Percentiles rank a stretch among this genome's conserved stretches.
Evolutionary conservation across 2,329 filamentous ascomycete species (phyloP).

Genomic region (Fusarium oligoseptatum): DNA sequence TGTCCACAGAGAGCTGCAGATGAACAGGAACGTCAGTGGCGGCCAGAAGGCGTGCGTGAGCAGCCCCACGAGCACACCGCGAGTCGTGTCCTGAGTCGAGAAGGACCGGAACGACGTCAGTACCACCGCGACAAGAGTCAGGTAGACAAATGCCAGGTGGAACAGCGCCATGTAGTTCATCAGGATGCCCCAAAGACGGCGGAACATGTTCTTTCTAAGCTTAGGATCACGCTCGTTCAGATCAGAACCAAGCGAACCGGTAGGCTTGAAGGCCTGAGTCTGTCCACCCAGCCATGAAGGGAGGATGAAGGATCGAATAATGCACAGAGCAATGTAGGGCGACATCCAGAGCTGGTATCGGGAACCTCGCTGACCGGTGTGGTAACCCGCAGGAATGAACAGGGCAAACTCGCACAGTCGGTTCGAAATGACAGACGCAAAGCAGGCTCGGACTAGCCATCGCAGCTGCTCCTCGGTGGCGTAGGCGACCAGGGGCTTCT

Average conservation of each 20-base stretch:
- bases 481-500: slow-evolving; percentile 70
- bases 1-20: slow-evolving; percentile 68
- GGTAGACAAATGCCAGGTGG: slow-evolving; percentile 67
- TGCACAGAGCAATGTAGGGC: slow-evolving; percentile 70
- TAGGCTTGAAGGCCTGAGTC: slow-evolving; percentile 70
- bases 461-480: slow-evolving; percentile 65
- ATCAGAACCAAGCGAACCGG: slow-evolving; percentile 67
- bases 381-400: slow-evolving; percentile 71
- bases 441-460: slow-evolving; percentile 70
- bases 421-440: slow-evolving; percentile 63
- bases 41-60: slow-evolving; percentile 74
- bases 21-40: slow-evolving; percentile 68
- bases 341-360: slow-evolving; percentile 73
- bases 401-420: slow-evolving; percentile 70
- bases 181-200: slow-evolving; percentile 66
- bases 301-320: slow-evolving; percentile 69
- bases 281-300: slow-evolving; percentile 72
- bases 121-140: slow-evolving; percentile 64
- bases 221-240: slow-evolving; percentile 70
- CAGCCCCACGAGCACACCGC: slow-evolving; percentile 63
- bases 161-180: slow-evolving; percentile 68
- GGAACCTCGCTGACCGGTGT: slow-evolving; percentile 68
- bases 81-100: slow-evolving; percentile 52
- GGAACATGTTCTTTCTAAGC: slow-evolving; percentile 64
- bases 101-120: slow-evolving; percentile 66